These are phyloP conservation scores for Globisporangium polare DNA, from an alignment of 352 stramenopile genomes.

Conservation along the genomic window DNA sequence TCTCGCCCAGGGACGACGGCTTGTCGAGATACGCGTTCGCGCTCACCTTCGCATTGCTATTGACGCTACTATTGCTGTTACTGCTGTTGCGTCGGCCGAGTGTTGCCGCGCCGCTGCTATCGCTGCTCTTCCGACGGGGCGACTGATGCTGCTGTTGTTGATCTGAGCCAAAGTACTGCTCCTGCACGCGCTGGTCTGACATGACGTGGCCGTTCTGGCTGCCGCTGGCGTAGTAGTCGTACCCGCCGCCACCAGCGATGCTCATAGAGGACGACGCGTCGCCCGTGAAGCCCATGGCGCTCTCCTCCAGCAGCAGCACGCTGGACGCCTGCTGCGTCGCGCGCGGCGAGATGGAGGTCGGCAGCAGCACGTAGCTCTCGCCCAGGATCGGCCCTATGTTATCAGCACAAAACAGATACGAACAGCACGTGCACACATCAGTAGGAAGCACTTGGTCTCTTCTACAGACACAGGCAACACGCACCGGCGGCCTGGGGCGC, in stretches of 20 bases:
- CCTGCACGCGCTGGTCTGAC: constrained; percentile 12
- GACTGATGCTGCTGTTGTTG: constrained; percentile 11
- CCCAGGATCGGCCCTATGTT: constrained; percentile 30
- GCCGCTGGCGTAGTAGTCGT: constrained; percentile 16
- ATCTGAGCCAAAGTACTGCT: constrained; percentile 28
- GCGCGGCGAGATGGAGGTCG: constrained; percentile 53
- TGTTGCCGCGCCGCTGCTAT: constrained; percentile 3
- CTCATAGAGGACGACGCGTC: constrained; percentile 15
- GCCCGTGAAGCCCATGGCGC: constrained; percentile 11
- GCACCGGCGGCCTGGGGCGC: constrained; percentile 32
- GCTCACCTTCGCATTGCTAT: constrained; percentile 26
- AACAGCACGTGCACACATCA: constrained; percentile 1
- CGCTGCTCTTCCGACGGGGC: not conserved
- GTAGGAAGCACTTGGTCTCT: not conserved
- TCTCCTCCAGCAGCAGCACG: constrained; percentile 46
- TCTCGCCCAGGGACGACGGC: constrained; percentile 37
- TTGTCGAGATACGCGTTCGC: constrained; percentile 17
- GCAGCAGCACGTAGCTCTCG: constrained; percentile 75
- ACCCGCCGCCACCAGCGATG: constrained; percentile 3
- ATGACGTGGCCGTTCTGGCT: constrained; percentile 4
- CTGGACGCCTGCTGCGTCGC: constrained; percentile 23
- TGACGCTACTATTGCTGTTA: constrained; percentile 8
- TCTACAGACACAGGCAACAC: not conserved
- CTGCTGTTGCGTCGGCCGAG: constrained; percentile 15
- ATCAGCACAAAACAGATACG: not conserved